phyloP scores from a whole-genome alignment of 208 protist genomes.

The Acanthamoeba polyphaga region DNA sequence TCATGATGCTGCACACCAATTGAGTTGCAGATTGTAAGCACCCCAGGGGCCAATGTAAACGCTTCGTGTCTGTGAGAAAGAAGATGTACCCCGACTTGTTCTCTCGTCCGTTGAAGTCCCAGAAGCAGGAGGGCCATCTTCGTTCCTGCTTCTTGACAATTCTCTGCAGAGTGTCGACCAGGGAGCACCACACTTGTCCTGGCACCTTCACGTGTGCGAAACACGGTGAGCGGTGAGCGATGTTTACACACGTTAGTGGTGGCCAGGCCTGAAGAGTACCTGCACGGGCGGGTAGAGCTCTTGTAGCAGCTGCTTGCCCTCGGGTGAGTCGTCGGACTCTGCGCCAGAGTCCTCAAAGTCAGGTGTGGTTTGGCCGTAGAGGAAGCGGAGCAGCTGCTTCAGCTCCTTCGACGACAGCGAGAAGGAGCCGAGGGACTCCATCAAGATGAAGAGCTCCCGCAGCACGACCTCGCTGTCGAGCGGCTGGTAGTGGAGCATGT shows the following conservation, averaged over 20 bases:
- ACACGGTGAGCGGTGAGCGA: not conserved
- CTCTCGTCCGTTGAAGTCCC: slow-evolving; percentile 72
- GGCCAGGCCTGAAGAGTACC: not conserved
- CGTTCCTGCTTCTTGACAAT: slow-evolving; percentile 70
- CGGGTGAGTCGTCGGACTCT: not conserved
- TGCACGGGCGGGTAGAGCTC: slow-evolving; percentile 2
- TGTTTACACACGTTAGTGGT: not conserved
- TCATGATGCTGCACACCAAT: not conserved
- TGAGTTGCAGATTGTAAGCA: not conserved
- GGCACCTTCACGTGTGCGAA: slow-evolving; percentile 3
- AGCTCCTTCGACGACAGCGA: slow-evolving; percentile 66
- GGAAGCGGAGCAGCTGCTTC: slow-evolving; percentile 64
- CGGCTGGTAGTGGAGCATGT: slow-evolving; percentile 68
- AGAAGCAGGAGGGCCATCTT: slow-evolving; percentile 60
- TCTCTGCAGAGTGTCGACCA: slow-evolving; percentile 58
- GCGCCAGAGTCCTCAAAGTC: not conserved
- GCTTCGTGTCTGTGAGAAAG: not conserved
- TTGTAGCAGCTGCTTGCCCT: not conserved
- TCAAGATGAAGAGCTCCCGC: slow-evolving; percentile 67
- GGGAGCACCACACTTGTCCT: slow-evolving; percentile 61
- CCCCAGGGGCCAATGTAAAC: not conserved
- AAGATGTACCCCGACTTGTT: slow-evolving; percentile 18
- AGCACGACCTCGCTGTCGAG: slow-evolving; percentile 55
- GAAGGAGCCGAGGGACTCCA: slow-evolving; percentile 72
- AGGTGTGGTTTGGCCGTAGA: slow-evolving; percentile 19